Percentiles rank a stretch among this genome's conserved stretches.
These are phyloP conservation scores for Boletus albobrunnescens DNA, from an alignment of 1,284 basidiomycete species.

Conservation along the genomic window DNA sequence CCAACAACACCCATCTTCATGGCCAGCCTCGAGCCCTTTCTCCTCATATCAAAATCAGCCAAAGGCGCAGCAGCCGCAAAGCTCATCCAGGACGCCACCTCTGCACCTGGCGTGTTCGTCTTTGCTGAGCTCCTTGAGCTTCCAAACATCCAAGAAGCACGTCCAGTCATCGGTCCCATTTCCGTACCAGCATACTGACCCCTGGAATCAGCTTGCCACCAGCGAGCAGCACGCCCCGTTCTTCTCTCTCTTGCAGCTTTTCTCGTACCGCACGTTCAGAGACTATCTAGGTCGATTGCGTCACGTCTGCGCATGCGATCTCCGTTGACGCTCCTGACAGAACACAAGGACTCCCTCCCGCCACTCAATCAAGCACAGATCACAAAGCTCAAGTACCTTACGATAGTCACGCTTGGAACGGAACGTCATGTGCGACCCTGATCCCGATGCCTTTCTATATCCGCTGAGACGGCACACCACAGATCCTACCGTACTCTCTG, in stretches of 20 bases:
- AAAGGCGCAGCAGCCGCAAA: slow-evolving; percentile 91
- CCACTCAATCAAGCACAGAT: slow-evolving; percentile 68
- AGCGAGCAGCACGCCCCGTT: slow-evolving; percentile 60
- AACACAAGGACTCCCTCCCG: slow-evolving; percentile 62
- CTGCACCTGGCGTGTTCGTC: slow-evolving; percentile 85
- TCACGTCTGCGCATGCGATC: background rate
- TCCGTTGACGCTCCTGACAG: slow-evolving; percentile 36
- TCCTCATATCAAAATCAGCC: slow-evolving; percentile 85
- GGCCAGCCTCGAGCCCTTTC: slow-evolving; percentile 74
- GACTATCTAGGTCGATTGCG: slow-evolving; percentile 63
- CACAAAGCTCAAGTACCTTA: slow-evolving; percentile 87
- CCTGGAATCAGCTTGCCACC: slow-evolving; percentile 50
- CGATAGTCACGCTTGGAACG: slow-evolving; percentile 77
- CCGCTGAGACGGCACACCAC: slow-evolving; percentile 1
- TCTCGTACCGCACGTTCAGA: slow-evolving; percentile 82
- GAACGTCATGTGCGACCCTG: slow-evolving; percentile 59
- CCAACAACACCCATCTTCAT: slow-evolving; percentile 15
- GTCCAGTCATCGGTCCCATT: slow-evolving; percentile 11
- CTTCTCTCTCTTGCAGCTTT: slow-evolving; percentile 71
- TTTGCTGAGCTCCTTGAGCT: slow-evolving; percentile 85
- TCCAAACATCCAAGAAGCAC: slow-evolving; percentile 79
- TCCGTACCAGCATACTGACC: slow-evolving; percentile 2
- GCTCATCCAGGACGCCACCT: slow-evolving; percentile 79
- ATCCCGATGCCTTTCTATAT: background rate
- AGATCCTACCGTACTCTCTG: slow-evolving; percentile 74